Base-by-base conservation (phyloP, 2,329 filamentous ascomycete genomes). In the Epichloe scottii region DNA sequence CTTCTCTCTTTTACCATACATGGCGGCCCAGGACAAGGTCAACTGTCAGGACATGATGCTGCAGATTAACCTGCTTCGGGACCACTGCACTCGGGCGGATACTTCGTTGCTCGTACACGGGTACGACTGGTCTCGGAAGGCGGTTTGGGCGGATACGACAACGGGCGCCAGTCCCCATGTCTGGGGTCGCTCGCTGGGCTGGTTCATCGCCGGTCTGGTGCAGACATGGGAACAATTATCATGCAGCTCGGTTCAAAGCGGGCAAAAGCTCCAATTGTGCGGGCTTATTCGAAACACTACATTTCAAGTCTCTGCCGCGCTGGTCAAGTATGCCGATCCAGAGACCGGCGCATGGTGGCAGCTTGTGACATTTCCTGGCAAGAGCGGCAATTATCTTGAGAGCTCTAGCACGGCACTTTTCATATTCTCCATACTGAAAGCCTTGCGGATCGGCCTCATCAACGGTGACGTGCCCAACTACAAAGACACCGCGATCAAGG, bases 341-440 rank as follows among this genome's bases (percentile, higher is more conserved):
- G 68, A 70, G 0, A 56, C 55, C 2, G 75, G 76, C 0, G 77
- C 74, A 6, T 82, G 78, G 77, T 81, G 76, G 73, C 63, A 80
- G 48, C 66, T 81, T 42, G 76, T 49, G 5, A 49, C 48, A 5
- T 26, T 81, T 71, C 71, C 71, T 56, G 67, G 71, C 51, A 62
- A 68, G 26, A 72, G 69, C 44, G 77, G 76, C 2, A 82, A 84
- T 61, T 83, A 78, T 60, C 74, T 82, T 46, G 77, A 83, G 64
- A 76, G 74, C 35, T 79, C 76, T 34, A 78, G 72, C 7, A 75
- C 74, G 2, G 77, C 76, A 3, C 78, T 82, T 73, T 81, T 80
- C 56, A 67, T 71, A 0, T 78, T 76, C 50, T 62, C n/a, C 43
- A 12, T 49, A 7, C 46, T 67, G 6, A 55, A 59, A 34, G 51